phyloP scores from a whole-genome alignment of 495 filamentous ascomycete species.

The Hamigera avellanea region DNA sequence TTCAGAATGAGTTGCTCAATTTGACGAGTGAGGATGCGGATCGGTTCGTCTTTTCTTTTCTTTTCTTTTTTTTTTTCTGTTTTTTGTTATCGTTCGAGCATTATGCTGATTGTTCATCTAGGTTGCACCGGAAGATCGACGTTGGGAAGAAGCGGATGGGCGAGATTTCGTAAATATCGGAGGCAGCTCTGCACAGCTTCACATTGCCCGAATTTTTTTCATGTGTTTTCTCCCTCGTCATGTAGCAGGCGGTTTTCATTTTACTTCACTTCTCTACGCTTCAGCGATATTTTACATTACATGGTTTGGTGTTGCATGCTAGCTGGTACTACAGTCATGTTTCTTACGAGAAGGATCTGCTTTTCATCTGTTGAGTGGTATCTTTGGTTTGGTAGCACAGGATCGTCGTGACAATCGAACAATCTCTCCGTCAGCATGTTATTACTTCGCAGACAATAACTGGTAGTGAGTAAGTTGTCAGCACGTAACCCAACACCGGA shows the following conservation, averaged over 20 bases:
- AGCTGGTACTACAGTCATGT: too few species aligned
- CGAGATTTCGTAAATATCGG: slow-evolving; percentile 48
- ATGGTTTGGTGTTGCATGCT: too few species aligned
- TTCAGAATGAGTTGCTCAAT: slow-evolving; percentile 73
- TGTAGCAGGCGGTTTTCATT: too few species aligned
- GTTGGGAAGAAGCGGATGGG: slow-evolving; percentile 73
- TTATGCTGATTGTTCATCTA: slow-evolving; percentile 19
- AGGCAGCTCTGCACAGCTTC: too few species aligned
- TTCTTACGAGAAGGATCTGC: too few species aligned
- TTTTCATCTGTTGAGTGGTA: too few species aligned
- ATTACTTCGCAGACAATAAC: slow-evolving; percentile 22
- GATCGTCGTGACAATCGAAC: too few species aligned
- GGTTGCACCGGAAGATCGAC: slow-evolving; percentile 63
- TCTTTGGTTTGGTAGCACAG: too few species aligned
- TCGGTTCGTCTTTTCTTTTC: slow-evolving; percentile 25
- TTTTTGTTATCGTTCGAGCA: slow-evolving; percentile 1
- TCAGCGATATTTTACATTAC: too few species aligned
- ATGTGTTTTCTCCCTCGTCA: too few species aligned
- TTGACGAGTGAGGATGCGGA: slow-evolving; percentile 66
- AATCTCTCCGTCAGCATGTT: neutral
- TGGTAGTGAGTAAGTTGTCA: slow-evolving; percentile 6
- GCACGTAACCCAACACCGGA: neutral
- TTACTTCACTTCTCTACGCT: too few species aligned
- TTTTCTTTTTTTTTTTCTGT: neutral
- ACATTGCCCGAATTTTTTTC: too few species aligned